Percentiles rank a stretch among this genome's conserved stretches.
These are phyloP conservation scores for Leccinum pellstonianum DNA, from an alignment of 768 basidiomycete genomes.

Conservation along the genomic window DNA sequence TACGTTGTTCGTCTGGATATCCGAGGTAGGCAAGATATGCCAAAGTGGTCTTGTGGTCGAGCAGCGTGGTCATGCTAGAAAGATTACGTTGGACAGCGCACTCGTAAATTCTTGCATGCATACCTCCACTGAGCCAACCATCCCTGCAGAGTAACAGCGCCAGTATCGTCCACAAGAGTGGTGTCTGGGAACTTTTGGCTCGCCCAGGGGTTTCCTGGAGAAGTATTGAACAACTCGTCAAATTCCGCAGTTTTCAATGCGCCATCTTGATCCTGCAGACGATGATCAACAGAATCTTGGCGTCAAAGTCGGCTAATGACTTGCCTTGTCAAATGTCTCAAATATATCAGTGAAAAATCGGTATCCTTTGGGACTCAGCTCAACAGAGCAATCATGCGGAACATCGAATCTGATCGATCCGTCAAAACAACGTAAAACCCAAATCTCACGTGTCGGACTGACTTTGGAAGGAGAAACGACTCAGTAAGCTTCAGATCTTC, in stretches of 20 bases:
- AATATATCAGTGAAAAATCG: conserved; percentile 98
- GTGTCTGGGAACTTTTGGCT: conserved; percentile 90
- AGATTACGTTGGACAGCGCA: conserved; percentile 2
- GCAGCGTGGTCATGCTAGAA: conserved; percentile 89
- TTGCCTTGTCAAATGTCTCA: conserved; percentile 89
- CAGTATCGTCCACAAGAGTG: conserved; percentile 81
- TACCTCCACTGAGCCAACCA: conserved; percentile 99
- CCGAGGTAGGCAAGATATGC: conserved; percentile 96
- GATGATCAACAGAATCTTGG: conserved; percentile 1
- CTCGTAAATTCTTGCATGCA: conserved; percentile 20
- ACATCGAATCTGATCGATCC: conserved; percentile 76
- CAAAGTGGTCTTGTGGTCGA: conserved; percentile 90
- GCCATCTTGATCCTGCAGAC: conserved; percentile 85
- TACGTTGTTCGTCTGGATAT: conserved; percentile 77
- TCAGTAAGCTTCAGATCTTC: conserved; percentile 91
- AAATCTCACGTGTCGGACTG: conserved; percentile 29
- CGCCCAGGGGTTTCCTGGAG: conserved; percentile 96
- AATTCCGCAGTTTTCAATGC: conserved; percentile 83
- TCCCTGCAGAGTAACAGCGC: conserved; percentile 92
- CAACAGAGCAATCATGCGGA: conserved; percentile 90
- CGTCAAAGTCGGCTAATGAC: not conserved
- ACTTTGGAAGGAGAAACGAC: conserved; percentile 87
- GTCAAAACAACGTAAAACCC: conserved; percentile 12
- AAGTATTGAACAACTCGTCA: conserved; percentile 87
- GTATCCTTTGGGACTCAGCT: conserved; percentile 90